phyloP scores from a whole-genome alignment of 768 basidiomycete species.

The Lentinula lateritia region DNA sequence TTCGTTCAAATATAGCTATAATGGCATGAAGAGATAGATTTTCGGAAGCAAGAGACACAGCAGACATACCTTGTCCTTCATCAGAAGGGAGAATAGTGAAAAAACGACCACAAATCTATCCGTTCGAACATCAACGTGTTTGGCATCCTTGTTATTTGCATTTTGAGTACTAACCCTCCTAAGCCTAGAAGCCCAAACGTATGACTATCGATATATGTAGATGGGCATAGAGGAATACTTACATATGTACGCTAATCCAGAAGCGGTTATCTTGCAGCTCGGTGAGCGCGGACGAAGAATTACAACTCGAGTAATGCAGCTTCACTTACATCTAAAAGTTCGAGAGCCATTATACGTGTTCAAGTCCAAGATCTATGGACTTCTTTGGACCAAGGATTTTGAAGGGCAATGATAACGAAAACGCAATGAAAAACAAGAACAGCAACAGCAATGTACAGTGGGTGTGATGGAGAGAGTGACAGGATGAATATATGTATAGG shows the following conservation, averaged over 20 bases:
- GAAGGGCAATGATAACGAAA: too few relatives aligned
- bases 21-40: background rate
- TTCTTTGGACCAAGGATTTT: too few relatives aligned
- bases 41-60: background rate
- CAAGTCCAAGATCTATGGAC: too few relatives aligned
- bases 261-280: slow-evolving; percentile 39
- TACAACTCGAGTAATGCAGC: slow-evolving; percentile 4
- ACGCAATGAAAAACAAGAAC: too few relatives aligned
- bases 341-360: background rate
- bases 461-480: too few relatives aligned
- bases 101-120: slow-evolving; percentile 41
- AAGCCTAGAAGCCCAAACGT: background rate
- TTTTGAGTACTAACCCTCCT: slow-evolving; percentile 7
- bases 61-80: slow-evolving; percentile 67
- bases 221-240: slow-evolving; percentile 2
- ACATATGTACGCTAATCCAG: slow-evolving; percentile 56
- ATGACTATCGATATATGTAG: background rate
- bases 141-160: background rate
- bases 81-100: slow-evolving; percentile 74
- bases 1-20: slow-evolving; percentile 83
- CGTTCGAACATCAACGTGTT: background rate
- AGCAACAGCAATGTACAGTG: too few relatives aligned
- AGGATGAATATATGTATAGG: too few relatives aligned
- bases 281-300: slow-evolving; percentile 14
- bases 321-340: background rate